Conservation (phyloP, 345 rosid species). For the Salix purpurea region DNA sequence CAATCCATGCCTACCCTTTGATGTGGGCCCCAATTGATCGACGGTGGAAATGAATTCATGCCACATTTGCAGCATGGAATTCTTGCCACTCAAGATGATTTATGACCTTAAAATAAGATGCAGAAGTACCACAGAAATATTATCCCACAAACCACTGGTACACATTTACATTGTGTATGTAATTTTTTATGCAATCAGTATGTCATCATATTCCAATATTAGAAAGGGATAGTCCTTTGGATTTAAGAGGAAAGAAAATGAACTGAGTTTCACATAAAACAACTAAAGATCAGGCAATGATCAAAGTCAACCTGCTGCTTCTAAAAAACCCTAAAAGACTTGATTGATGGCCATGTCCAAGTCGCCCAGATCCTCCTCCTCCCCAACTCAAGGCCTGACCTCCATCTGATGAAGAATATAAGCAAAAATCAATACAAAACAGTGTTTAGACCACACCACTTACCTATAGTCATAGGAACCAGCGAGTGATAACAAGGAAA, state of each 20-base stretch:
- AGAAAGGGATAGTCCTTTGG: not conserved
- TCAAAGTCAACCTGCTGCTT: conserved; percentile 55
- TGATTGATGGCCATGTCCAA: conserved; percentile 82
- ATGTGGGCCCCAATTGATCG: too few relatives aligned
- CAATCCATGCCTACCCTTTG: too few relatives aligned
- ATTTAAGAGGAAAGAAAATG: not conserved
- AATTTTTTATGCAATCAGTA: not conserved
- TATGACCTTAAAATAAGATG: not conserved
- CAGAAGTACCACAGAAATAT: not conserved
- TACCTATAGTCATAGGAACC: not conserved
- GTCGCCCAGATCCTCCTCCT: conserved; percentile 75
- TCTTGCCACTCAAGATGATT: too few relatives aligned
- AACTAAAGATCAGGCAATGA: conserved; percentile 3
- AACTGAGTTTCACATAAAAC: not conserved
- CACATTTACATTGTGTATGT: not conserved
- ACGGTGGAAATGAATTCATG: too few relatives aligned
- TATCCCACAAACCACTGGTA: not conserved
- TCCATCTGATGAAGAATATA: conserved; percentile 42
- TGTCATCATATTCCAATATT: not conserved
- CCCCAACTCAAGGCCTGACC: conserved; percentile 95
- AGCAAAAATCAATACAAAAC: conserved; percentile 3
- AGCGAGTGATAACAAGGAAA: not conserved
- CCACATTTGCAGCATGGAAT: too few relatives aligned
- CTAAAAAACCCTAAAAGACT: conserved; percentile 58
- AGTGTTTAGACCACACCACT: not conserved